phyloP scores from a whole-genome alignment of 352 stramenopile species.

The Phytophthora aleatoria region DNA sequence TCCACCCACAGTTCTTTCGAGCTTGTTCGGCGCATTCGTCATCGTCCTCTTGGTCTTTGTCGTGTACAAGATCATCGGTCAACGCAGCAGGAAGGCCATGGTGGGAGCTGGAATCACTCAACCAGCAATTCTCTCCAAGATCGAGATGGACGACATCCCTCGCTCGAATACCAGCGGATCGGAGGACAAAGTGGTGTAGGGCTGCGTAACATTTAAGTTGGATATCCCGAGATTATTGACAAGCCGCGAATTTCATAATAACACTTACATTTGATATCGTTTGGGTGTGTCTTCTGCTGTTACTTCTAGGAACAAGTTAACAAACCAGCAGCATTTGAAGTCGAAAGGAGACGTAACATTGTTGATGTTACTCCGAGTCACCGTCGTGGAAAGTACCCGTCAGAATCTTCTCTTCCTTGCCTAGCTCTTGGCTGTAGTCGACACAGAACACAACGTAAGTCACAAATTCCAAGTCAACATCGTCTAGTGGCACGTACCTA shows the following conservation, averaged over 20 bases:
- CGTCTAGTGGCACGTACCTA: constrained; percentile 30
- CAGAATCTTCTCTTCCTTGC: constrained; percentile 73
- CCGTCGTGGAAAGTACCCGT: constrained; percentile 67
- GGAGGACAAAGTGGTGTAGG: constrained; percentile 32
- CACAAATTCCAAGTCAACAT: not conserved
- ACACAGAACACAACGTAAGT: constrained; percentile 2
- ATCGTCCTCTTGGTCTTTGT: constrained; percentile 23
- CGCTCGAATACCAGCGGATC: constrained; percentile 9
- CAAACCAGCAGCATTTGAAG: no score
- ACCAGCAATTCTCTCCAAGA: constrained; percentile 27
- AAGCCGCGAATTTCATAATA: constrained; percentile 11
- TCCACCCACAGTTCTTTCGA: constrained; percentile 38
- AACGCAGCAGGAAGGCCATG: constrained; percentile 31
- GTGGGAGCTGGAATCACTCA: constrained; percentile 20
- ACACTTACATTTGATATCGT: constrained; percentile 7
- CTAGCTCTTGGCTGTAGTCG: constrained; percentile 43
- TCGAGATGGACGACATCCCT: constrained; percentile 32
- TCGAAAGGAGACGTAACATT: not conserved
- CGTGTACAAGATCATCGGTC: constrained; percentile 31
- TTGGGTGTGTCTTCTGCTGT: no score
- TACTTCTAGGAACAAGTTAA: no score
- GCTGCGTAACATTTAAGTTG: not conserved
- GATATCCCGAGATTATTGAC: not conserved
- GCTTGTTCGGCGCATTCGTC: constrained; percentile 14
- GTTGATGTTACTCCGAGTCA: constrained; percentile 52